Base-by-base conservation (phyloP, 177 flowering plant genomes). In the Vitis hybrid region DNA sequence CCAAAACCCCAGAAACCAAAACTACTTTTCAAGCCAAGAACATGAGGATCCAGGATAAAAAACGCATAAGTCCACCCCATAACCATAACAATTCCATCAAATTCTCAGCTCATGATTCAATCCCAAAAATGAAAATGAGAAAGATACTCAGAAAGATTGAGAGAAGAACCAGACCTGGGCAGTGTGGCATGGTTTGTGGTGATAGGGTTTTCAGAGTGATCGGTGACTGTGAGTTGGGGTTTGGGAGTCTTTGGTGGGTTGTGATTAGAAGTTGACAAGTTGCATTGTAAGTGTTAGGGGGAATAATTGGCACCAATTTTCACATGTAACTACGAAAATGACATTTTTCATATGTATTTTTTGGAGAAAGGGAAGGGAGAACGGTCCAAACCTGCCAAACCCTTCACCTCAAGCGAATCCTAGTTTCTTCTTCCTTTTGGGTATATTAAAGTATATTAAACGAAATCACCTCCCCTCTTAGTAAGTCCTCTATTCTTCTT, bases 221-320 rank as follows among this genome's bases (percentile, higher is more conserved):
- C 24, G 2, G 49, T 40, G 2, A 27, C 1, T 57, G 48, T 19
- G 58, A 60, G 66, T 61, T 32, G 19, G 21, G 57, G 17, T 12
- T 21, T 30, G 74, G 56, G 64, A 50, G 60, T 50, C 55, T 54
- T 54, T 7, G 52, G 27, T 54, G 54, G 19, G 50, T 11, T 51
- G 6, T 65, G 58, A 64, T 64, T 40, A 19, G 49, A 66, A 67
- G 56, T 61, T 21, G 70, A 72, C 70, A 72, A 72, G 66, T 60
- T 11, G 32, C 32, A 4, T 32, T 0, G 40, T 2, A 35, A 35
- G 40, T 35, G 40, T 13, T 12, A 51, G 48, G 52, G 12, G 6
- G 32, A 6, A n/a, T 12, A 60, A 51, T 2, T 52, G 70, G 6
- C 70, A 65, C 30, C 12, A 24, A 13, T 27, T 72, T 30, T 15